A percentile compares a stretch with the other conserved stretches of the same genome.
Evolutionary conservation across 2,329 filamentous ascomycete species (phyloP).

Genomic region (Phialemonium atrogriseum): DNA sequence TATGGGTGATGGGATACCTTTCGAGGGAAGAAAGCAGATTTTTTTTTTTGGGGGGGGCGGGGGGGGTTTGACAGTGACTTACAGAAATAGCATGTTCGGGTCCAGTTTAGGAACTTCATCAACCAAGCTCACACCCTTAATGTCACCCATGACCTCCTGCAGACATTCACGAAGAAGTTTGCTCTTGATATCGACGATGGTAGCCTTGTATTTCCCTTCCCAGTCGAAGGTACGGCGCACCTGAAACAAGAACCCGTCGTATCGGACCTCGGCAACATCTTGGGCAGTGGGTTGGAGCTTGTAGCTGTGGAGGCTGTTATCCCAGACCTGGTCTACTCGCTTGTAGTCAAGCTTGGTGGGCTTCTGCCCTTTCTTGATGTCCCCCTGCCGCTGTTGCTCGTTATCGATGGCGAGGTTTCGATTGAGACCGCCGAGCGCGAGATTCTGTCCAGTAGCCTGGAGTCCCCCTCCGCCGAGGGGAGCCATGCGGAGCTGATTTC

Average conservation of each 20-base stretch:
- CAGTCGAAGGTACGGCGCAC: constrained; percentile 76
- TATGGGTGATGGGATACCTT: too few relatives aligned
- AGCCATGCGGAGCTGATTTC: too few relatives aligned
- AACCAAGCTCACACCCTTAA: constrained; percentile 71
- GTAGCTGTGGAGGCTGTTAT: constrained; percentile 38
- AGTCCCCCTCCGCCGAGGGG: constrained; percentile 2
- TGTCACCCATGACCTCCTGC: constrained; percentile 62
- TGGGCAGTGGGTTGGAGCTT: constrained; percentile 48
- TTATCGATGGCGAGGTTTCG: constrained; percentile 6
- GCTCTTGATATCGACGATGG: constrained; percentile 78
- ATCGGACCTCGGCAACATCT: constrained; percentile 39
- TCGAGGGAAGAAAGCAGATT: too few relatives aligned
- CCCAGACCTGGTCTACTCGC: constrained; percentile 48
- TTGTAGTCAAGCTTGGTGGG: constrained; percentile 31
- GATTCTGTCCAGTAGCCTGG: constrained; percentile 3
- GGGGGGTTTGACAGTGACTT: constrained; percentile 20
- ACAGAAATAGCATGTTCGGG: constrained; percentile 63
- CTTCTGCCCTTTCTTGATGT: constrained; percentile 12
- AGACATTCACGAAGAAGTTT: constrained; percentile 66
- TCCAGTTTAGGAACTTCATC: constrained; percentile 69
- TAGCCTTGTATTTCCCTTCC: constrained; percentile 69
- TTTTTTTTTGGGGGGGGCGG: too few relatives aligned
- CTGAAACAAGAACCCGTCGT: constrained; percentile 75
- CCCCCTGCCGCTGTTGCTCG: constrained; percentile 8
- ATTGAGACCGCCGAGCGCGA: constrained; percentile 8